A percentile compares a stretch with the other conserved stretches of the same genome.
phyloP scores from a whole-genome alignment of 352 stramenopile species.

The Pythium aphanidermatum region DNA sequence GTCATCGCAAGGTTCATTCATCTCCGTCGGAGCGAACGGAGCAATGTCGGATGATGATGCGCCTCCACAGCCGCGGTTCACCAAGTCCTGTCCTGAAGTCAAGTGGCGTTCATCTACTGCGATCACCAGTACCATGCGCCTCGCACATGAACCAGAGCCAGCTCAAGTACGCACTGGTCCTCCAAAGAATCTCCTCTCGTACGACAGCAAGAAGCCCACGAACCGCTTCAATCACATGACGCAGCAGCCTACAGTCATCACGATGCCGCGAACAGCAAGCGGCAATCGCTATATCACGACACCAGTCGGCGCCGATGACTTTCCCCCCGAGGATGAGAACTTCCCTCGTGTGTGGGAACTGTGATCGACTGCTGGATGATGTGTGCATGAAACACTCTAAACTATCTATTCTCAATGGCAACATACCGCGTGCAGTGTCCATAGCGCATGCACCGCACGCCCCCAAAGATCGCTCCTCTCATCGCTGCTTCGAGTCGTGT shows the following conservation, averaged over 20 bases:
- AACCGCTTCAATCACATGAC: conserved; percentile 18
- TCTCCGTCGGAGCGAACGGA: neutral
- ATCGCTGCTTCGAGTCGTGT: no score
- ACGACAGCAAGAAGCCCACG: conserved; percentile 19
- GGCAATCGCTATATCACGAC: conserved; percentile 14
- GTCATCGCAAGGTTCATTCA: neutral
- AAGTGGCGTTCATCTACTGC: conserved; percentile 18
- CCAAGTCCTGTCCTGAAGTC: conserved; percentile 14
- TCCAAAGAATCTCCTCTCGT: conserved; percentile 17
- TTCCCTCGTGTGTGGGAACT: conserved; percentile 11
- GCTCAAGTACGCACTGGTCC: neutral
- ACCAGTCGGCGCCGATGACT: neutral
- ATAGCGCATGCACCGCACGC: no score
- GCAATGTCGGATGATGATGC: conserved; percentile 1
- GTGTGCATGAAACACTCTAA: neutral
- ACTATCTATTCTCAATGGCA: conserved; percentile 1
- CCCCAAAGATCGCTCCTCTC: no score
- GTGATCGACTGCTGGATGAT: no score
- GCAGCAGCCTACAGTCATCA: neutral
- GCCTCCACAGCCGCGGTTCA: conserved; percentile 2
- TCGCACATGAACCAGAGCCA: conserved; percentile 9
- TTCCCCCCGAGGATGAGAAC: neutral
- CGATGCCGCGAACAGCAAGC: neutral
- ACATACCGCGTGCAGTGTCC: no score
- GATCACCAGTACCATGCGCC: conserved; percentile 19